Base-by-base conservation (phyloP, 441 rosid genomes). In the Geranium incanum region DNA sequence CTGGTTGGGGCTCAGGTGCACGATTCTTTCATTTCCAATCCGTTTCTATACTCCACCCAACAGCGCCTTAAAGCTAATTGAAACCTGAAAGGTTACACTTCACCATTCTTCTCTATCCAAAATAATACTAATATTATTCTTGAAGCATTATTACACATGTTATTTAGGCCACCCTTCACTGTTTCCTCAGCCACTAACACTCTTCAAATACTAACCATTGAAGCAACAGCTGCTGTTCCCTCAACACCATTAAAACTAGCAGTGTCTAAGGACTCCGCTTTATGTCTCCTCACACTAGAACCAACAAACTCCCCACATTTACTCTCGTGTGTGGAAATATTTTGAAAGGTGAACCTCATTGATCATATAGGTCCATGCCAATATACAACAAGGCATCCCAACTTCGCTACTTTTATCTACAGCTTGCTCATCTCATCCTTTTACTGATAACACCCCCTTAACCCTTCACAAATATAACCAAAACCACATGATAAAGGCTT, bases 401-500 rank as follows among this genome's bases (percentile, higher is more conserved):
- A n/a, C n/a, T n/a, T n/a, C n/a, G n/a, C n/a, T n/a, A n/a, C n/a
- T n/a, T n/a, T n/a, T n/a, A n/a, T n/a, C n/a, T n/a, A n/a, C n/a
- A n/a, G n/a, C n/a, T n/a, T n/a, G n/a, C n/a, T n/a, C n/a, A n/a
- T n/a, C n/a, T n/a, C n/a, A n/a, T n/a, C n/a, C n/a, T n/a, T n/a
- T n/a, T n/a, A n/a, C n/a, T n/a, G n/a, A n/a, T n/a, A n/a, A n/a
- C n/a, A n/a, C n/a, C n/a, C n/a, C n/a, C n/a, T n/a, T n/a, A n/a
- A n/a, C n/a, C n/a, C n/a, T n/a, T n/a, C n/a, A n/a, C n/a, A n/a
- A n/a, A n/a, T n/a, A n/a, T n/a, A n/a, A n/a, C n/a, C n/a, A n/a
- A n/a, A n/a, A n/a, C n/a, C n/a, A n/a, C n/a, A n/a, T n/a, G 50
- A 71, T 71, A 38, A 5, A 59, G 45, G 57, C 38, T 33, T 77